Evolutionary conservation across 2,329 filamentous ascomycete species (phyloP).

Genomic region (Hymenoscyphus occultus): DNA sequence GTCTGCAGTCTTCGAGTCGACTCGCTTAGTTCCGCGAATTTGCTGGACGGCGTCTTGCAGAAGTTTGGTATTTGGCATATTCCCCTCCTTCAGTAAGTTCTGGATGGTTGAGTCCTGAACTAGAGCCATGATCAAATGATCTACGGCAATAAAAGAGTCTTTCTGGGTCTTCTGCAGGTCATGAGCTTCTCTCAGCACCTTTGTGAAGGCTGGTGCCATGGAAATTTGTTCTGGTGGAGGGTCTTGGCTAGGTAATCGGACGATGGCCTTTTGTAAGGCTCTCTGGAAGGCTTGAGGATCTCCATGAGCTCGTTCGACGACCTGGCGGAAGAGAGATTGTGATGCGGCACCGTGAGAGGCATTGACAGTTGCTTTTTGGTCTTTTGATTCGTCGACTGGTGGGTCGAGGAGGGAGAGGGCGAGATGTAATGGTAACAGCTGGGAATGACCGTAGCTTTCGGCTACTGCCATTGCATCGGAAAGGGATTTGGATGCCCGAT

Average conservation of each 20-base stretch:
- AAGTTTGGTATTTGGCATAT: conserved; percentile 86
- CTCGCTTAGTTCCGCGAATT: conserved; percentile 87
- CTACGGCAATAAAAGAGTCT: conserved; percentile 89
- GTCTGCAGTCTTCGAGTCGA: conserved; percentile 95
- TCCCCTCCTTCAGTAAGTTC: conserved; percentile 74
- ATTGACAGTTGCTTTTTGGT: conserved; percentile 68
- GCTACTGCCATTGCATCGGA: conserved; percentile 85
- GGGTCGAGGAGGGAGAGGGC: conserved; percentile 79
- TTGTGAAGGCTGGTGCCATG: conserved; percentile 77
- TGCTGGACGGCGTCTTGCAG: conserved; percentile 87
- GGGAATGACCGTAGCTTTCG: conserved; percentile 85
- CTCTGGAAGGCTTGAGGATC: conserved; percentile 87
- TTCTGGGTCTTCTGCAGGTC: conserved; percentile 97
- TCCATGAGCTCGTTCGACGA: conserved; percentile 89
- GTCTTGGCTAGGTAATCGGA: conserved; percentile 89
- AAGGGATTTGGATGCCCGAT: conserved; percentile 85
- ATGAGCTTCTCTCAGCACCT: conserved; percentile 77
- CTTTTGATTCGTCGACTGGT: conserved; percentile 71
- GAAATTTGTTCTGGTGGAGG: conserved; percentile 87
- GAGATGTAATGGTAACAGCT: conserved; percentile 86
- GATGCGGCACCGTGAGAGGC: conserved; percentile 58
- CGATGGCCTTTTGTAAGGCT: conserved; percentile 84
- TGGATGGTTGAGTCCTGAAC: conserved; percentile 77
- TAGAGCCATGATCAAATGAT: conserved; percentile 86
- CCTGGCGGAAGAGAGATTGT: conserved; percentile 86